phyloP scores from a whole-genome alignment of 2,329 filamentous ascomycete genomes.

The Phyllosticta citriasiana region DNA sequence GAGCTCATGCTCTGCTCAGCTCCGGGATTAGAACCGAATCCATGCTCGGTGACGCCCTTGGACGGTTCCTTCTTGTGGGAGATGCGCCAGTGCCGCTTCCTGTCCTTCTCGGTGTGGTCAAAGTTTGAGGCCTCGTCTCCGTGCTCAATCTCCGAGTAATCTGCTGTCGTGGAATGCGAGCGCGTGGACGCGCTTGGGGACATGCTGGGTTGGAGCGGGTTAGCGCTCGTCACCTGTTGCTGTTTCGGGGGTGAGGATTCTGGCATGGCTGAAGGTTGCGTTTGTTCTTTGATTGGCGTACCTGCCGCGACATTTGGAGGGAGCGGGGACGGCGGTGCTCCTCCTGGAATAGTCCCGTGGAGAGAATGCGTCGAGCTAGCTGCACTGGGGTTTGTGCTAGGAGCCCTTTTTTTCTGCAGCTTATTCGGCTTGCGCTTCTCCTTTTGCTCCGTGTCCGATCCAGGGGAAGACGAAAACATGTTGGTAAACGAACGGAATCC shows the following conservation, averaged over 20 bases:
- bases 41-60: constrained; percentile 22
- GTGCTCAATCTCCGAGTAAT: constrained; percentile 71
- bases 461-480: constrained; percentile 42
- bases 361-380: constrained; percentile 76
- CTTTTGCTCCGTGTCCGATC: constrained; percentile 53
- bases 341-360: constrained; percentile 5
- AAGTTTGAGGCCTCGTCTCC: constrained; percentile 46
- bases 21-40: constrained; percentile 26
- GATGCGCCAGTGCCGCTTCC: constrained; percentile 64
- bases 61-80: constrained; percentile 31
- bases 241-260: constrained; percentile 7
- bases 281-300: constrained; percentile 20
- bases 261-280: constrained; percentile 11
- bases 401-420: constrained; percentile 76
- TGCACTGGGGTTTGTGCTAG: constrained; percentile 74
- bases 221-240: constrained; percentile 5
- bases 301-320: constrained; percentile 21
- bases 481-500: constrained; percentile 11
- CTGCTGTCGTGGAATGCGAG: constrained; percentile 59
- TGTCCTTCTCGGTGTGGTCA: constrained; percentile 31
- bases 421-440: constrained; percentile 71
- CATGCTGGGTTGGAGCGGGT: constrained; percentile 42
- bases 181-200: constrained; percentile 71
- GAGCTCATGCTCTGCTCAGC: constrained; percentile 31
- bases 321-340: constrained; percentile 20